Evolutionary conservation across 352 stramenopile species (phyloP), one percentile per base, ranked within the genome.

Genomic region (Phytophthora hibernalis): DNA sequence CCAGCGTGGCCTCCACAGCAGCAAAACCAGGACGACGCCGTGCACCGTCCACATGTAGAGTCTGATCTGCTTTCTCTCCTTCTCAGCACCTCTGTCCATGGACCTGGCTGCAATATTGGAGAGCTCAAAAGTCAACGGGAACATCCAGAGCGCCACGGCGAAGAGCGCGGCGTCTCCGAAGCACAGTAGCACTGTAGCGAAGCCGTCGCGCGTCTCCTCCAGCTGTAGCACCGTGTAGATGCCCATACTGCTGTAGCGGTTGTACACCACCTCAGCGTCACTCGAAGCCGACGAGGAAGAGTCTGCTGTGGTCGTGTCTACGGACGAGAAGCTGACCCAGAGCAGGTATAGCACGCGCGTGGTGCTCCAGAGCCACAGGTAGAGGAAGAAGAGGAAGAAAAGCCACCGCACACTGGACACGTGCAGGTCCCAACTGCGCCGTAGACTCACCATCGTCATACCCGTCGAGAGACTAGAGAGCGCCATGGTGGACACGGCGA

Each of bases 341-440:
- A 85, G 38, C 47, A 80, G 61, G 54, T 85, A 86, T 8, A 81
- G 24, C 15, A 76, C 61, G 33, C 78, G 78, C 38, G 71, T 35
- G 7, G 26, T 71, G 43, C 69, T 79, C 68, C 80, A 82, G 21
- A 82, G 44, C 62, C 54, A 81, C 12, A 86, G 35, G 28, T 79
- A 85, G 5, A 85, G 26, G 61, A 90, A 87, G 38, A 90, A 87
- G 51, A 76, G 21, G 54, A 81, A 83, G 56, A 90, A 90, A 47
- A 90, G 70, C 79, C 79, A 90, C 11, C 81, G 79, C 13, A 89
- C 80, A 20, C 78, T 83, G 9, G 77, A 83, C 13, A 81, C 72
- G 18, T 76, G 70, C 22, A 88, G 60, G 58, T 85, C 77, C 76
- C 76, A 85, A 54, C 67, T 67, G 33, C 66, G 69, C 13, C 68